Conservation (phyloP, 164 flowering plant species). For the Hamamelis virginiana region DNA sequence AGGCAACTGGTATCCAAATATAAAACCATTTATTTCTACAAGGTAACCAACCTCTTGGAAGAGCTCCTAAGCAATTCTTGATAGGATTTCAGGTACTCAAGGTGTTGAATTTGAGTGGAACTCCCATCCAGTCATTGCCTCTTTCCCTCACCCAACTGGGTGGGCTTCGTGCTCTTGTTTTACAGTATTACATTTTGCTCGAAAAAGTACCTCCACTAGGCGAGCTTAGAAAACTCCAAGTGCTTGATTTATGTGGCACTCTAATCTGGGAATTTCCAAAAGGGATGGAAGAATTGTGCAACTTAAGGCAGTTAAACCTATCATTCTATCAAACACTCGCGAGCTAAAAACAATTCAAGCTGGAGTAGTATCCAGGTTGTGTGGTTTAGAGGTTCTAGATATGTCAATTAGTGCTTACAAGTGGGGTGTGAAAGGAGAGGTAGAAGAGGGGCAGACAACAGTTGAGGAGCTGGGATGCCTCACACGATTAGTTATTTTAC, state of each 20-base stretch:
- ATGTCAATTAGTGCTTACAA: constrained; percentile 19
- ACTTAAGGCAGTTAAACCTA: constrained; percentile 19
- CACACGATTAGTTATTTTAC: not conserved
- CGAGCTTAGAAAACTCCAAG: constrained; percentile 13
- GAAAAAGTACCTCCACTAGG: constrained; percentile 18
- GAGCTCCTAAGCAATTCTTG: constrained; percentile 13
- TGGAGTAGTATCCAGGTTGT: constrained; percentile 10
- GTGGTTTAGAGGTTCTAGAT: constrained; percentile 18
- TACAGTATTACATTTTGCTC: constrained; percentile 12
- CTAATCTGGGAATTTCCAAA: constrained; percentile 20
- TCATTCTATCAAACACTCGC: constrained; percentile 22
- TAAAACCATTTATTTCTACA: constrained; percentile 20
- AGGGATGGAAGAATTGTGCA: constrained; percentile 17
- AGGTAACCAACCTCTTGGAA: constrained; percentile 17
- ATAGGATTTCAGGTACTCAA: constrained; percentile 8
- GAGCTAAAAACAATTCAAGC: constrained; percentile 6
- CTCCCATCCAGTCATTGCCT: constrained; percentile 21
- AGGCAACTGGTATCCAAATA: no score
- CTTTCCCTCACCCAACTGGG: constrained; percentile 17
- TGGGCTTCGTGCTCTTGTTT: constrained; percentile 23
- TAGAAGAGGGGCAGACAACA: not conserved
- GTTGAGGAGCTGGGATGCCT: constrained; percentile 18
- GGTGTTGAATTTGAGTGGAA: constrained; percentile 19
- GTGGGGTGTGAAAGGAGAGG: constrained; percentile 1
- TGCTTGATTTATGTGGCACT: constrained; percentile 22